phyloP scores from a whole-genome alignment of 2,329 filamentous ascomycete species.

The Hypoxylon sp. region DNA sequence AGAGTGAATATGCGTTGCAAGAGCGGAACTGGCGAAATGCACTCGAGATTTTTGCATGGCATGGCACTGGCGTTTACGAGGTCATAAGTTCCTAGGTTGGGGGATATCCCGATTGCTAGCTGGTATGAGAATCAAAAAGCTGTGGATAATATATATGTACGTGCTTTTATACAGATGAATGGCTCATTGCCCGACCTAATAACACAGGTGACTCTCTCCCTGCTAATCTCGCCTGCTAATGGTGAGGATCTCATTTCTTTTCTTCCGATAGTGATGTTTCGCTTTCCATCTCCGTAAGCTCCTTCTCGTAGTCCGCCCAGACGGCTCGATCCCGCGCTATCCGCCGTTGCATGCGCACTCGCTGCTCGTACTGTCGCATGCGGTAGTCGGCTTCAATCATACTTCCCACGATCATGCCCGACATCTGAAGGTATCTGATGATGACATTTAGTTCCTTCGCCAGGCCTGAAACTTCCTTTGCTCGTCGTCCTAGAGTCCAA shows the following conservation, averaged over 20 bases:
- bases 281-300: conserved; percentile 65
- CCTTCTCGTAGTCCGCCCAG: conserved; percentile 77
- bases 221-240: neutral
- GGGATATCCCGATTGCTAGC: conserved; percentile 19
- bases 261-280: conserved; percentile 45
- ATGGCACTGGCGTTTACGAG: conserved; percentile 53
- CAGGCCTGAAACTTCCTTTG: neutral
- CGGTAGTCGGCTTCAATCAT: conserved; percentile 82
- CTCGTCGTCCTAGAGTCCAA: neutral
- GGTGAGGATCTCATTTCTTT: conserved; percentile 46
- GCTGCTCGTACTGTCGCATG: conserved; percentile 76
- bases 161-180: conserved; percentile 34
- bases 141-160: conserved; percentile 46
- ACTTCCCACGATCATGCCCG: conserved; percentile 84
- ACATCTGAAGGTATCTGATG: conserved; percentile 86
- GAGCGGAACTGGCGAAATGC: conserved; percentile 17
- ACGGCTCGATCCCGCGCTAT: conserved; percentile 75
- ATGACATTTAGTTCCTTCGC: conserved; percentile 6
- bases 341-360: conserved; percentile 75
- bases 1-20: neutral
- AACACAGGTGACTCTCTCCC: conserved; percentile 4
- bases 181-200: conserved; percentile 9
- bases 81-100: conserved; percentile 20
- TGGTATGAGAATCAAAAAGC: conserved; percentile 34
- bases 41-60: conserved; percentile 50